Evolutionary conservation across 768 basidiomycete species (phyloP).

Genomic region (Termitomyces titanicus): DNA sequence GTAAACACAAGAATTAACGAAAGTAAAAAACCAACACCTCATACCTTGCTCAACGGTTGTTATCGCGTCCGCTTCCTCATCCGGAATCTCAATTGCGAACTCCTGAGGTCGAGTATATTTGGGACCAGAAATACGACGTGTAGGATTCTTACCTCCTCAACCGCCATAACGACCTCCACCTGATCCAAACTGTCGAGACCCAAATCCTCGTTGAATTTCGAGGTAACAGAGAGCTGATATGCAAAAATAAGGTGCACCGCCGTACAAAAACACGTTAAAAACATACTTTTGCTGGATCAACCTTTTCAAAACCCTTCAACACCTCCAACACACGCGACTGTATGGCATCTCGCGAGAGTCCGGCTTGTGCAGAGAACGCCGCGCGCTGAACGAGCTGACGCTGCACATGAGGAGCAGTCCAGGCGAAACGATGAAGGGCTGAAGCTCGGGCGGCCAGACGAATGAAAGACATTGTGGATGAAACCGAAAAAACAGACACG

Average conservation of each 20-base stretch:
- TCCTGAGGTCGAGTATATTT: constrained; percentile 50
- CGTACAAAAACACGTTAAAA: background rate
- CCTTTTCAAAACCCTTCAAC: constrained; percentile 87
- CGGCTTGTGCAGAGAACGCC: constrained; percentile 62
- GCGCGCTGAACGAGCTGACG: constrained; percentile 40
- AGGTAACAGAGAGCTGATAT: constrained; percentile 22
- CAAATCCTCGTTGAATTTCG: constrained; percentile 74
- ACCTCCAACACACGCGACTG: constrained; percentile 76
- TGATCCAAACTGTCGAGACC: constrained; percentile 95
- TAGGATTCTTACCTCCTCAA: constrained; percentile 71
- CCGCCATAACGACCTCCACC: constrained; percentile 98
- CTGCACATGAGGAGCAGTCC: constrained; percentile 30
- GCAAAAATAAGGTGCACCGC: background rate
- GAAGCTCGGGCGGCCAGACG: constrained; percentile 47
- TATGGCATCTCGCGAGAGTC: constrained; percentile 66
- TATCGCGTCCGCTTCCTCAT: constrained; percentile 93
- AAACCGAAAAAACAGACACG: constrained; percentile 1
- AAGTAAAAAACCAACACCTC: constrained; percentile 16
- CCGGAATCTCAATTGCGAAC: constrained; percentile 96
- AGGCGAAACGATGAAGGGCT: constrained; percentile 37
- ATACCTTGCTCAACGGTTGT: constrained; percentile 87
- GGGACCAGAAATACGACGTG: constrained; percentile 1
- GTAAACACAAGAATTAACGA: constrained; percentile 10
- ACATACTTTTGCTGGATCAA: constrained; percentile 67
- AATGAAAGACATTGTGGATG: constrained; percentile 48